phyloP scores from a whole-genome alignment of 306 rosid genomes.

The Carpinus viminea region DNA sequence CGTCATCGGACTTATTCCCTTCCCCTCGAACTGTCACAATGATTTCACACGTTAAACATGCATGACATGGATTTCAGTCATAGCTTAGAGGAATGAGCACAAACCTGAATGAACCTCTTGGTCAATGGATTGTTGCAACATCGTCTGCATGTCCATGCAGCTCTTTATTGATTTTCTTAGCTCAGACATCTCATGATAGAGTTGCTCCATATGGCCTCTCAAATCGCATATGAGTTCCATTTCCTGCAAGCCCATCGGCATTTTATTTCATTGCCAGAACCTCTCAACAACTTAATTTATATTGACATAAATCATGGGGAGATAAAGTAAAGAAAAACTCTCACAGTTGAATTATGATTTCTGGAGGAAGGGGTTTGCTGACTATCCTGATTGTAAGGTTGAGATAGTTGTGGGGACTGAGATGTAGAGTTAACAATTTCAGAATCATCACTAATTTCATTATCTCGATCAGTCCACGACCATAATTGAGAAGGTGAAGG shows the following conservation, averaged over 20 bases:
- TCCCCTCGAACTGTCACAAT: conserved; percentile 34
- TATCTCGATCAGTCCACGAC: conserved; percentile 72
- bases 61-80: neutral
- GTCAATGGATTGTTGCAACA: conserved; percentile 49
- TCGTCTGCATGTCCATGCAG: conserved; percentile 79
- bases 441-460: conserved; percentile 60
- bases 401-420: conserved; percentile 30
- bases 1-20: conserved; percentile 25
- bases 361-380: conserved; percentile 37
- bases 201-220: conserved; percentile 76
- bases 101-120: conserved; percentile 61
- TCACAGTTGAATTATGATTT: conserved; percentile 54
- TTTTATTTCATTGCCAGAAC: neutral
- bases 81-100: neutral
- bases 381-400: conserved; percentile 23
- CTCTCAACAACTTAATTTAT: neutral
- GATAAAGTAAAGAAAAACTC: conserved; percentile 8
- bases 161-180: conserved; percentile 67
- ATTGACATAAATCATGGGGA: neutral
- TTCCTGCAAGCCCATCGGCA: conserved; percentile 47
- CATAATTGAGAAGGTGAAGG: conserved; percentile 46
- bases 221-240: conserved; percentile 67
- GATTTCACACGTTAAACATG: neutral
- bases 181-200: conserved; percentile 73
- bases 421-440: conserved; percentile 48